Base-by-base conservation (phyloP, 371 early-diverging fungal species). In the Mortierella sp. region DNA sequence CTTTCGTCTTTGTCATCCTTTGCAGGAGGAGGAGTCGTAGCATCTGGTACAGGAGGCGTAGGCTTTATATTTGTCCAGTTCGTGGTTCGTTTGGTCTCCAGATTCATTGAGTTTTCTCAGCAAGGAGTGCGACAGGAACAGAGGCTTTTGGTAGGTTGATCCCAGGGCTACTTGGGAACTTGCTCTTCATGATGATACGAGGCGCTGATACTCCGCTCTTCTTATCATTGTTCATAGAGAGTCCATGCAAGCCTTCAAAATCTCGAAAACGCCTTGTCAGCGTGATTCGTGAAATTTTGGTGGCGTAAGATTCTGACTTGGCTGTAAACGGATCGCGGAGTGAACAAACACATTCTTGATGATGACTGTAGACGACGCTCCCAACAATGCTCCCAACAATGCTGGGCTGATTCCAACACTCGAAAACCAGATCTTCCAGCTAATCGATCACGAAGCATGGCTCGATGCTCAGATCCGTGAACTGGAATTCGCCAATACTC, bases 391-490 rank as follows among this genome's bases (percentile, higher is more conserved):
- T 34, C 34, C 34, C 34, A 34, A 34, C 34, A 10, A 34, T 7
- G 34, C 34, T 34, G 61, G 28, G 40, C 22, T 76, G 34, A 58
- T 77, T 54, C 22, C 50, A 4, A 49, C 51, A 21, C 60, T 78
- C 12, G 68, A 67, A 39, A 60, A 72, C 19, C 69, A 72, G 39
- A 54, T 58, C 19, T 53, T 73, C 5, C 57, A 68, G 27, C 43
- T 74, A 19, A 60, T 60, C 9, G 64, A 74, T 29, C 69, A 74
- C 39, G 76, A 74, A n/a, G 64, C 60, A 19, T 74, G 76, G 76
- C 50, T 74, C 4, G 76, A 74, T 60, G 63, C 63, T 17, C 76
- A 74, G 50, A 74, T 74, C 60, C 55, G 57, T 24, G 68, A 68
- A 10, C 54, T 74, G 44, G 68, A 74, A 47, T 64, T 56, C 48